These are phyloP conservation scores for Testicularia cyperi DNA, from an alignment of 1,284 basidiomycete species.

Conservation along the genomic window DNA sequence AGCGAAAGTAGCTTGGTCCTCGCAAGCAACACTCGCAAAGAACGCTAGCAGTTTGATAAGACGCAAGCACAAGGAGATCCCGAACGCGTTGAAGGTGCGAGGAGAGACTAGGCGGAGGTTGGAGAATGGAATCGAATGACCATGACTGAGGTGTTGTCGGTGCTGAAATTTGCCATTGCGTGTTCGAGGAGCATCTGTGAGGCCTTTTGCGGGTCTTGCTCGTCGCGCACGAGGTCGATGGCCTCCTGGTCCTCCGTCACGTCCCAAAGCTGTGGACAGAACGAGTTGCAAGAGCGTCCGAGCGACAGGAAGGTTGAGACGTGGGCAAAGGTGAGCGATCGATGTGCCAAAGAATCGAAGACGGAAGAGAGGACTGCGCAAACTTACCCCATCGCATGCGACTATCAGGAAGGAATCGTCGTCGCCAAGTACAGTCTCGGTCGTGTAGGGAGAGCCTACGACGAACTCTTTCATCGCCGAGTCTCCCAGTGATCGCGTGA, in stretches of 20 bases:
- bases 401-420: constrained; percentile 93
- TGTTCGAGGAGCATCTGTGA: constrained; percentile 77
- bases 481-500: constrained; percentile 93
- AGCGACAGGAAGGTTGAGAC: neutral
- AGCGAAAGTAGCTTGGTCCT: no score
- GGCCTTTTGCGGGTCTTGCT: constrained; percentile 79
- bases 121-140: constrained; percentile 45
- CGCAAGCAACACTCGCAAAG: no score
- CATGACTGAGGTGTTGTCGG: constrained; percentile 70
- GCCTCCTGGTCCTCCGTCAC: constrained; percentile 89
- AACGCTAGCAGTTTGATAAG: no score
- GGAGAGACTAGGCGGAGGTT: no score
- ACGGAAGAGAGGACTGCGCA: neutral
- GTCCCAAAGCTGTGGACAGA: constrained; percentile 97
- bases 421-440: constrained; percentile 84
- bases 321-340: no score
- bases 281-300: neutral
- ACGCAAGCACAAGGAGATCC: no score
- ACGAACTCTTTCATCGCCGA: constrained; percentile 99
- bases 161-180: constrained; percentile 82
- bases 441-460: constrained; percentile 95
- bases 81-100: no score
- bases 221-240: constrained; percentile 76
- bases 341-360: no score
- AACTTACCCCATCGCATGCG: constrained; percentile 91